phyloP scores from a whole-genome alignment of 768 basidiomycete species.

The Boletus sensibilis region DNA sequence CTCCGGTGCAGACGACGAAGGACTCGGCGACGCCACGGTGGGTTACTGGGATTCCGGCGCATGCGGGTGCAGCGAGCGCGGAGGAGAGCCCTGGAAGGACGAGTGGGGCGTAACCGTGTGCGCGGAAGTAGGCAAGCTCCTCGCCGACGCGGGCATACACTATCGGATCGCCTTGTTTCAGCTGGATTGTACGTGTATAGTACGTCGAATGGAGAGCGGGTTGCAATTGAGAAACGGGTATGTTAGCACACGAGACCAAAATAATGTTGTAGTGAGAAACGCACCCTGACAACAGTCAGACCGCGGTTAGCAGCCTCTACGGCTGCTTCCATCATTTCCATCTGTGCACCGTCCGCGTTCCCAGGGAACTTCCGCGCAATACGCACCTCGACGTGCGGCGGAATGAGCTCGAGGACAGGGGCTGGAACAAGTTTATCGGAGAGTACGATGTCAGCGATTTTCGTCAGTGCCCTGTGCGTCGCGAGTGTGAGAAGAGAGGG shows the following conservation, averaged over 20 bases:
- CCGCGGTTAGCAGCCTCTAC: slow-evolving; percentile 79
- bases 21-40: slow-evolving; percentile 93
- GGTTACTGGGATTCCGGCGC: slow-evolving; percentile 91
- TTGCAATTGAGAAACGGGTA: background rate
- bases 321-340: slow-evolving; percentile 91
- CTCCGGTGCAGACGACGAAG: slow-evolving; percentile 90
- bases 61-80: slow-evolving; percentile 84
- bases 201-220: background rate
- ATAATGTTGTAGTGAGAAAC: slow-evolving; percentile 25
- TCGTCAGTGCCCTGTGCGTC: slow-evolving; percentile 76
- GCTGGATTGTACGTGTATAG: slow-evolving; percentile 38
- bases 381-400: slow-evolving; percentile 63
- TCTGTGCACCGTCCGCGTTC: slow-evolving; percentile 92
- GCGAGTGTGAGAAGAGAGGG: slow-evolving; percentile 89
- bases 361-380: slow-evolving; percentile 98
- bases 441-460: slow-evolving; percentile 81
- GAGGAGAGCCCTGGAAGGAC: slow-evolving; percentile 90
- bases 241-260: background rate
- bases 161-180: slow-evolving; percentile 97
- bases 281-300: slow-evolving; percentile 80
- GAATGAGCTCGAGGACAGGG: slow-evolving; percentile 83
- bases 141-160: slow-evolving; percentile 95
- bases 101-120: slow-evolving; percentile 77
- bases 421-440: slow-evolving; percentile 96
- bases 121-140: slow-evolving; percentile 89